phyloP scores from a whole-genome alignment of 495 filamentous ascomycete species.

The Penicillium herquei region DNA sequence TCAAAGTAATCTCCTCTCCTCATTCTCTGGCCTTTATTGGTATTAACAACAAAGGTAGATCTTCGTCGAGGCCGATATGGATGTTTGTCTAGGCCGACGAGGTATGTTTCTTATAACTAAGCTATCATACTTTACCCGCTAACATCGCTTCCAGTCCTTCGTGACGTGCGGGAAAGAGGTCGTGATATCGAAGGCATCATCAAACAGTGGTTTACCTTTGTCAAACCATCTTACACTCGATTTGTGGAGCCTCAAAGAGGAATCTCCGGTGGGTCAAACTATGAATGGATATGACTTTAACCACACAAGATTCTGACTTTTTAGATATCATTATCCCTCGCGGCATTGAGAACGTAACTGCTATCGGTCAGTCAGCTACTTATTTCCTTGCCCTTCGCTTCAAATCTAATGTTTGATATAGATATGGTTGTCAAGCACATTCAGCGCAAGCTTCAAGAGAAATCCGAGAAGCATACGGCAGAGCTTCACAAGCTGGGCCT shows the following conservation, averaged over 20 bases:
- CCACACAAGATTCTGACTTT: constrained; percentile 13
- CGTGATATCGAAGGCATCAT: constrained; percentile 91
- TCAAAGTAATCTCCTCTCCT: constrained; percentile 59
- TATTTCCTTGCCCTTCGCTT: not conserved
- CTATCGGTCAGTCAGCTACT: constrained; percentile 64
- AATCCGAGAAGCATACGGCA: constrained; percentile 77
- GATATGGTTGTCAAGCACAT: constrained; percentile 92
- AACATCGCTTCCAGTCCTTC: constrained; percentile 58
- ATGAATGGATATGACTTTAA: not conserved
- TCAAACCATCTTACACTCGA: constrained; percentile 91
- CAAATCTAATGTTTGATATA: constrained; percentile 17
- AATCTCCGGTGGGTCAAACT: constrained; percentile 59
- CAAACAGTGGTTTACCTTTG: constrained; percentile 95
- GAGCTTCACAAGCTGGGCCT: constrained; percentile 71
- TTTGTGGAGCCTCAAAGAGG: constrained; percentile 89
- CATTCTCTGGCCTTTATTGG: not conserved
- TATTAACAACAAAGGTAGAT: constrained; percentile 51
- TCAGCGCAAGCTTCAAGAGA: constrained; percentile 75
- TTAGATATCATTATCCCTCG: constrained; percentile 91
- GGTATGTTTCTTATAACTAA: constrained; percentile 54
- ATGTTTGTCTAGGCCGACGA: constrained; percentile 89
- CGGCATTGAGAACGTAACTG: constrained; percentile 89
- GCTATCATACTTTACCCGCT: not conserved
- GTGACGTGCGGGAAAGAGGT: constrained; percentile 81
- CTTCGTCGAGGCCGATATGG: constrained; percentile 93